A percentile compares a stretch with the other conserved stretches of the same genome.
Evolutionary conservation across 768 basidiomycete species (phyloP).

Genomic region (Boletus tylopilopsis): DNA sequence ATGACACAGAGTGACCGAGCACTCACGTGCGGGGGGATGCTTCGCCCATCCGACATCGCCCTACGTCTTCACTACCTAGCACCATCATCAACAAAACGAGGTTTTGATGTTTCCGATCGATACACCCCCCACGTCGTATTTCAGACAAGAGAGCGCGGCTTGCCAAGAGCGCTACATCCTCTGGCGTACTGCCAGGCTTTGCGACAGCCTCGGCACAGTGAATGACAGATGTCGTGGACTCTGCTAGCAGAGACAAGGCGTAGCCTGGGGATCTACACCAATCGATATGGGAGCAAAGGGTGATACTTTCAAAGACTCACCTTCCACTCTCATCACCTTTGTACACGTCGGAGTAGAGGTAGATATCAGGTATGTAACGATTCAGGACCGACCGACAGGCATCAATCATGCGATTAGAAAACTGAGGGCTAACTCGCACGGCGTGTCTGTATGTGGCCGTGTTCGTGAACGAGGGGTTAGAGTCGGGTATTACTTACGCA

Average conservation of each 20-base stretch:
- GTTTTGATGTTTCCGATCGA: slow-evolving; percentile 86
- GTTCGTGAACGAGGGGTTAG: neutral
- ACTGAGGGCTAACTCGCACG: slow-evolving; percentile 94
- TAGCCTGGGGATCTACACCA: slow-evolving; percentile 86
- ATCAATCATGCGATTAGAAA: slow-evolving; percentile 97
- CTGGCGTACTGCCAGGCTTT: slow-evolving; percentile 78
- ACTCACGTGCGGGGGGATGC: slow-evolving; percentile 80
- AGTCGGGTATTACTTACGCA: slow-evolving; percentile 56
- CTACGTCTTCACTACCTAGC: slow-evolving; percentile 96
- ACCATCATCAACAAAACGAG: slow-evolving; percentile 89
- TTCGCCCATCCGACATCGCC: slow-evolving; percentile 81
- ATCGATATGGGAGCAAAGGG: neutral
- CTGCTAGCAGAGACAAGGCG: slow-evolving; percentile 84
- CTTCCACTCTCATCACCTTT: slow-evolving; percentile 97
- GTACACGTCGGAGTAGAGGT: slow-evolving; percentile 97
- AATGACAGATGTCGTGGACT: slow-evolving; percentile 86
- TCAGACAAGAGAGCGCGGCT: slow-evolving; percentile 76
- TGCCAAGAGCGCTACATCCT: slow-evolving; percentile 86
- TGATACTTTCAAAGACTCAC: slow-evolving; percentile 44
- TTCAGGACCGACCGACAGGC: slow-evolving; percentile 89
- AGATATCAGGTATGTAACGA: slow-evolving; percentile 96
- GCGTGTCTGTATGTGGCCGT: slow-evolving; percentile 63
- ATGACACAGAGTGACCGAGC: neutral
- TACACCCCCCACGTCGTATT: slow-evolving; percentile 79
- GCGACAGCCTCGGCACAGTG: slow-evolving; percentile 88